Conservation (phyloP, 225 moss, liverwort and hornwort species). For the Bryum argenteum region DNA sequence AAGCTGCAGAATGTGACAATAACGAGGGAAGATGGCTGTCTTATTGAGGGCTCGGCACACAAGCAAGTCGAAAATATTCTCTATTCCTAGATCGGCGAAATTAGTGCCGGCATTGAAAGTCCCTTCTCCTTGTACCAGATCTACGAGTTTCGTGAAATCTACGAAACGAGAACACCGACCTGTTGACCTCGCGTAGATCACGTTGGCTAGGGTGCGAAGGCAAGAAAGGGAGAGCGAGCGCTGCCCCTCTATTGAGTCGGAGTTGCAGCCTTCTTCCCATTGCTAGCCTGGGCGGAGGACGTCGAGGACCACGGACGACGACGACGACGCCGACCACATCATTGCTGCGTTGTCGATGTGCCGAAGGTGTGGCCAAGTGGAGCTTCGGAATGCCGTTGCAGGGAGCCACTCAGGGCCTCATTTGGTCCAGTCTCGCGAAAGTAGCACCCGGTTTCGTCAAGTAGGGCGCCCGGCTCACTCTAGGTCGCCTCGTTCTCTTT, state of each 20-base stretch:
- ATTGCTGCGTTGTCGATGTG: slow-evolving; percentile 7
- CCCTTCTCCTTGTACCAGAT: background rate
- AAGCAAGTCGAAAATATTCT: slow-evolving; percentile 19
- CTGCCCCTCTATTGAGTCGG: background rate
- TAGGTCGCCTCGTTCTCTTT: background rate
- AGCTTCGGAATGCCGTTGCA: slow-evolving; percentile 27
- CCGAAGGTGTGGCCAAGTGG: background rate
- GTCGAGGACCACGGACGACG: background rate
- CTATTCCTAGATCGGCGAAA: slow-evolving; percentile 16
- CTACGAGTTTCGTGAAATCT: background rate
- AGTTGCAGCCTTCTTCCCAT: background rate
- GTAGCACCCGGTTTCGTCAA: slow-evolving; percentile 17
- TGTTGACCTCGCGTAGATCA: fast-evolving
- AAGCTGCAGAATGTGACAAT: background rate
- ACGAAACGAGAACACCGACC: fast-evolving
- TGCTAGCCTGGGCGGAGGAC: background rate
- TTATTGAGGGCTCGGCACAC: slow-evolving; percentile 2
- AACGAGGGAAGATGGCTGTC: background rate
- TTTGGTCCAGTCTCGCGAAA: slow-evolving; percentile 27
- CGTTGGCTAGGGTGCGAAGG: background rate
- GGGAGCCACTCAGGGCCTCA: slow-evolving; percentile 25
- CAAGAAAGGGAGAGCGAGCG: slow-evolving; percentile 13
- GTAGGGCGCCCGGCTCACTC: background rate
- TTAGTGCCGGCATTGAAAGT: background rate
- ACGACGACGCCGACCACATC: background rate